Conservation (phyloP, 805 yeast genomes). For the Candida koratica region DNA sequence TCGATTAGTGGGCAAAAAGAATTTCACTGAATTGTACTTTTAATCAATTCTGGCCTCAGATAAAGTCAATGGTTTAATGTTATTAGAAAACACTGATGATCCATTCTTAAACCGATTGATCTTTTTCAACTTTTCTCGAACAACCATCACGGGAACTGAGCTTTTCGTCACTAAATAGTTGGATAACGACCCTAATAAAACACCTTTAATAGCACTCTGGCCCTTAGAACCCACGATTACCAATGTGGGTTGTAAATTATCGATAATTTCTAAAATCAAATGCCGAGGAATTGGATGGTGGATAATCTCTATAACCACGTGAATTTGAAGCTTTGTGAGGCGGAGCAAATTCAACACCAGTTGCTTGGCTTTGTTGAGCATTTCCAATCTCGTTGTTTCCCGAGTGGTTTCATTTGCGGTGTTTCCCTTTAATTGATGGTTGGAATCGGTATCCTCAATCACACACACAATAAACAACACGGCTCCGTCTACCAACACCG, state of each 20-base stretch:
- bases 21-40: constrained; percentile 52
- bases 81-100: constrained; percentile 50
- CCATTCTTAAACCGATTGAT: constrained; percentile 52
- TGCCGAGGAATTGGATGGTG: constrained; percentile 76
- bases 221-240: constrained; percentile 78
- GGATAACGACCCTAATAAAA: constrained; percentile 66
- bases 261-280: constrained; percentile 64
- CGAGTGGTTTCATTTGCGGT: constrained; percentile 32
- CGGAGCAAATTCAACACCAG: constrained; percentile 49
- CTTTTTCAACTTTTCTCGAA: constrained; percentile 66
- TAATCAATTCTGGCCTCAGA: constrained; percentile 46
- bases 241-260: constrained; percentile 66
- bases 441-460: constrained; percentile 44
- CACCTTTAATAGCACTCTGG: constrained; percentile 67
- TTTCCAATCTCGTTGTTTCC: constrained; percentile 34
- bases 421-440: constrained; percentile 41
- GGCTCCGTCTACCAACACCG: constrained; percentile 77
- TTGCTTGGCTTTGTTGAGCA: constrained; percentile 41
- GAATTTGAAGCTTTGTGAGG: constrained; percentile 67
- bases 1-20: constrained; percentile 40
- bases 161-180: constrained; percentile 69
- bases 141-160: constrained; percentile 78
- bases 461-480: constrained; percentile 70
- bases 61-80: constrained; percentile 48
- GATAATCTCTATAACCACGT: constrained; percentile 66